A percentile compares a stretch with the other conserved stretches of the same genome.
phyloP scores from a whole-genome alignment of 441 rosid species.

The Hura crepitans region DNA sequence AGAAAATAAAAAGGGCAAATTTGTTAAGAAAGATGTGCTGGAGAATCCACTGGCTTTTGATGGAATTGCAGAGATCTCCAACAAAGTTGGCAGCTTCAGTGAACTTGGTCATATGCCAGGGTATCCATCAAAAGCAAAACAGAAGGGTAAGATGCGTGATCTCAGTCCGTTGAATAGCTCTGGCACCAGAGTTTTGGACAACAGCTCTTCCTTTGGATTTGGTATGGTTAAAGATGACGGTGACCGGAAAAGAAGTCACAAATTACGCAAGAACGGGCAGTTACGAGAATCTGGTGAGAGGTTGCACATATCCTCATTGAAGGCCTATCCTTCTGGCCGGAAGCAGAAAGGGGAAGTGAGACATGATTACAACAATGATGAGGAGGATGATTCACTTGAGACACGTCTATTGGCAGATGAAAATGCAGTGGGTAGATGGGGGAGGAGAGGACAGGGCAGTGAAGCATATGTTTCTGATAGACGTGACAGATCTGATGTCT shows the following conservation, averaged over 20 bases:
- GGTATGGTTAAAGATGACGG: slow-evolving; percentile 38
- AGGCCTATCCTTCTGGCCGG: slow-evolving; percentile 47
- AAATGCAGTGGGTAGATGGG: slow-evolving; percentile 33
- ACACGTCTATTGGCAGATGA: slow-evolving; percentile 40
- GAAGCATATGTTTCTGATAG: slow-evolving; percentile 40
- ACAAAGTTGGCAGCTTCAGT: slow-evolving; percentile 31
- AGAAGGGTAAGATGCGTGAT: slow-evolving; percentile 63
- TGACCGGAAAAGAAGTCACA: slow-evolving; percentile 40
- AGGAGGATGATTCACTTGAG: slow-evolving; percentile 50
- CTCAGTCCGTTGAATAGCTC: slow-evolving; percentile 45
- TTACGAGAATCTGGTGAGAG: slow-evolving; percentile 47
- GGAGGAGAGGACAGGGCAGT: slow-evolving; percentile 50
- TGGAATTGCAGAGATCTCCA: slow-evolving; percentile 36
- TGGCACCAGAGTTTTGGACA: slow-evolving; percentile 40
- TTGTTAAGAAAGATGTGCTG: slow-evolving; percentile 40
- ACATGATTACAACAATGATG: slow-evolving; percentile 37
- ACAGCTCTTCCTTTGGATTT: slow-evolving; percentile 31
- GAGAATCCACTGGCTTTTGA: slow-evolving; percentile 45
- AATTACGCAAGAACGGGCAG: slow-evolving; percentile 44
- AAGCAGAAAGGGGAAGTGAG: slow-evolving; percentile 46
- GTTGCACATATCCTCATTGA: slow-evolving; percentile 39
- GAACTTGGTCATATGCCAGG: slow-evolving; percentile 42
- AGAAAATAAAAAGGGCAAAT: slow-evolving; percentile 43
- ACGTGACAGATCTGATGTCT: slow-evolving; percentile 52
- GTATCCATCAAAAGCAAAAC: slow-evolving; percentile 56